phyloP scores from a whole-genome alignment of 2,329 filamentous ascomycete species.

The Aspergillus sclerotialis region DNA sequence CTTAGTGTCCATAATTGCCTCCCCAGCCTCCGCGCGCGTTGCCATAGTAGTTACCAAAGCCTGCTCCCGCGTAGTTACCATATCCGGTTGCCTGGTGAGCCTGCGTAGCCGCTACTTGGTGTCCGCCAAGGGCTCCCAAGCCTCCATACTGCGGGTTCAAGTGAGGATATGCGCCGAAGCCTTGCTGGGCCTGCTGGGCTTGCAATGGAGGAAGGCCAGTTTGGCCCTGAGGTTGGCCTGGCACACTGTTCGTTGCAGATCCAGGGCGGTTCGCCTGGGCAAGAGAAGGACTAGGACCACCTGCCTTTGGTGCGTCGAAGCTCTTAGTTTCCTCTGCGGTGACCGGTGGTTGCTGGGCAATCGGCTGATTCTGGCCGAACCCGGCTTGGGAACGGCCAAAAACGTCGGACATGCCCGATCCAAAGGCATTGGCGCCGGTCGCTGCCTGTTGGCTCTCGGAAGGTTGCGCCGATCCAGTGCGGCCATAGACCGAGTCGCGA shows the following conservation, averaged over 20 bases:
- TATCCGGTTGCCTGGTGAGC: constrained; percentile 35
- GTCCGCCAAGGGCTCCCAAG: constrained; percentile 34
- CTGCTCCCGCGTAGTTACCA: constrained; percentile 35
- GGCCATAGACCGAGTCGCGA: constrained; percentile 54
- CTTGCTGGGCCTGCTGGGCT: constrained; percentile 47
- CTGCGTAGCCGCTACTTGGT: constrained; percentile 35
- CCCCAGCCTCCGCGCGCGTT: constrained; percentile 40
- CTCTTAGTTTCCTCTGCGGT: constrained; percentile 51
- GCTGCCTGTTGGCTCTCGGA: constrained; percentile 48
- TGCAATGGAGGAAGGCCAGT: constrained; percentile 49
- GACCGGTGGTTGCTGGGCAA: constrained; percentile 42
- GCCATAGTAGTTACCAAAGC: constrained; percentile 39
- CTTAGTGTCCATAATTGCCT: constrained; percentile 41
- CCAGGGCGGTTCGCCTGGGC: constrained; percentile 57
- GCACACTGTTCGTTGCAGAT: constrained; percentile 54
- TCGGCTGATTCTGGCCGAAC: constrained; percentile 50
- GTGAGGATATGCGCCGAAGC: constrained; percentile 51
- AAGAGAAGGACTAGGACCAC: constrained; percentile 54
- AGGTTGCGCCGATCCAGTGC: constrained; percentile 51
- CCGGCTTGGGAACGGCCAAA: constrained; percentile 53
- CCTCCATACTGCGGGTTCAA: constrained; percentile 49
- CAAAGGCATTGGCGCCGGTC: constrained; percentile 44
- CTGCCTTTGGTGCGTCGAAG: constrained; percentile 50
- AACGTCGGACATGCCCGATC: constrained; percentile 48
- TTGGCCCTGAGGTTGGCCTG: constrained; percentile 44